Conservation (phyloP, 495 filamentous ascomycete species). For the Podospora bellae-mahoneyi region DNA sequence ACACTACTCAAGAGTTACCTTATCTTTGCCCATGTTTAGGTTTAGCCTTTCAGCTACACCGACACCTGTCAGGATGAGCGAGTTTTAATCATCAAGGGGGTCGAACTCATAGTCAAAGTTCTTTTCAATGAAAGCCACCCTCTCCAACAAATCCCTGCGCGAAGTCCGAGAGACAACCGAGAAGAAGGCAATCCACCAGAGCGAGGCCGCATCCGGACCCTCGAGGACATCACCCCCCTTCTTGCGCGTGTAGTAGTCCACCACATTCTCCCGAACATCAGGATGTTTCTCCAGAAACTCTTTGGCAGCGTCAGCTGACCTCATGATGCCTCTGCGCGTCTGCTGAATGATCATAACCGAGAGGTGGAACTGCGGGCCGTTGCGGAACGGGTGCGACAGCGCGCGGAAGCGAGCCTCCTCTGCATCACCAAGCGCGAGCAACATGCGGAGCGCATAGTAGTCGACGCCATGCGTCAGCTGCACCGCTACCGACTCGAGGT, state of each 20-base stretch:
- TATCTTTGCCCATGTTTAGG: neutral
- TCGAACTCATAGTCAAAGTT: slow-evolving; percentile 13
- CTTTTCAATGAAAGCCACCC: slow-evolving; percentile 6
- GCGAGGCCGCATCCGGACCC: slow-evolving; percentile 22
- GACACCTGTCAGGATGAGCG: neutral
- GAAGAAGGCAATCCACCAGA: slow-evolving; percentile 21
- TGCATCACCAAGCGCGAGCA: slow-evolving; percentile 24
- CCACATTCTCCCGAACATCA: slow-evolving; percentile 20
- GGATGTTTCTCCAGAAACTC: slow-evolving; percentile 24
- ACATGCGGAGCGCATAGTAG: slow-evolving; percentile 32
- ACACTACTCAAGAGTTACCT: neutral
- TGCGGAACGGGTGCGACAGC: slow-evolving; percentile 28
- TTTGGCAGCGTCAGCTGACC: slow-evolving; percentile 17
- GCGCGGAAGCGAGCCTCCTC: slow-evolving; percentile 26
- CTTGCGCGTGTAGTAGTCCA: slow-evolving; percentile 23
- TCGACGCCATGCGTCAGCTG: slow-evolving; percentile 38
- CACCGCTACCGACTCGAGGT: slow-evolving; percentile 21
- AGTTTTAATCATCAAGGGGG: neutral
- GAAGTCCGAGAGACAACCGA: slow-evolving; percentile 4
- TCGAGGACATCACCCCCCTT: slow-evolving; percentile 22
- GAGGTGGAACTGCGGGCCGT: slow-evolving; percentile 23
- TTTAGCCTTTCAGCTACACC: neutral
- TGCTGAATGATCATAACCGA: slow-evolving; percentile 21
- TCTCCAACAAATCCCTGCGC: slow-evolving; percentile 4
- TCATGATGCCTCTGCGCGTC: slow-evolving; percentile 21